phyloP scores from a whole-genome alignment of 2,329 filamentous ascomycete genomes.

The Aspergillus quadrilineatus region DNA sequence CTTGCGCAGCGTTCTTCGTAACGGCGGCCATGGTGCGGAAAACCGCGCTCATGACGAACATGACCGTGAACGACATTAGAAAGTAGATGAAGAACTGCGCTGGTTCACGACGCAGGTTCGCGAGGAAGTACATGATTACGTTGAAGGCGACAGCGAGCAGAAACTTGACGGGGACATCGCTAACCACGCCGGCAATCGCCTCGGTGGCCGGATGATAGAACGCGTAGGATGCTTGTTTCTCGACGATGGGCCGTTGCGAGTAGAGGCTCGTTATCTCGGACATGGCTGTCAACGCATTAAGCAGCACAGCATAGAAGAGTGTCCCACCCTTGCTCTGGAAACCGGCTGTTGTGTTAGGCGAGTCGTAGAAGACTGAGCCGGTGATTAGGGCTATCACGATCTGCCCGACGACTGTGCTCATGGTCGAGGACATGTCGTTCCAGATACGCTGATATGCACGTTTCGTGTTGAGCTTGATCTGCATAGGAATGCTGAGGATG shows the following conservation, averaged over 20 bases:
- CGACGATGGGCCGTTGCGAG: conserved; percentile 25
- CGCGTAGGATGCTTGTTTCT: conserved; percentile 32
- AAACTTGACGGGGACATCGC: conserved; percentile 69
- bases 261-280: conserved; percentile 44
- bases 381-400: conserved; percentile 73
- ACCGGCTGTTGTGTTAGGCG: conserved; percentile 61
- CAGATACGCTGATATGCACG: conserved; percentile 73
- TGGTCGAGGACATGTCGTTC: conserved; percentile 70
- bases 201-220: conserved; percentile 30
- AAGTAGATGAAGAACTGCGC: conserved; percentile 84
- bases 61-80: conserved; percentile 70
- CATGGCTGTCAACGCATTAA: conserved; percentile 70
- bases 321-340: conserved; percentile 76
- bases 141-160: conserved; percentile 72
- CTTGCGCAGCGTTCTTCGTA: conserved; percentile 64
- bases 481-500: conserved; percentile 69
- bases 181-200: conserved; percentile 19
- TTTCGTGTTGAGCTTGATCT: conserved; percentile 74
- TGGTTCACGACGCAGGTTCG: conserved; percentile 69
- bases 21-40: conserved; percentile 76
- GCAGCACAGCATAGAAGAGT: conserved; percentile 80
- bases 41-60: conserved; percentile 77
- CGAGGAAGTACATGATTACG: conserved; percentile 79
- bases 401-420: conserved; percentile 65
- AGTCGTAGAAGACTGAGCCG: conserved; percentile 75